Base-by-base conservation (phyloP, 257 asterid genomes). In the Cordia subcordata region DNA sequence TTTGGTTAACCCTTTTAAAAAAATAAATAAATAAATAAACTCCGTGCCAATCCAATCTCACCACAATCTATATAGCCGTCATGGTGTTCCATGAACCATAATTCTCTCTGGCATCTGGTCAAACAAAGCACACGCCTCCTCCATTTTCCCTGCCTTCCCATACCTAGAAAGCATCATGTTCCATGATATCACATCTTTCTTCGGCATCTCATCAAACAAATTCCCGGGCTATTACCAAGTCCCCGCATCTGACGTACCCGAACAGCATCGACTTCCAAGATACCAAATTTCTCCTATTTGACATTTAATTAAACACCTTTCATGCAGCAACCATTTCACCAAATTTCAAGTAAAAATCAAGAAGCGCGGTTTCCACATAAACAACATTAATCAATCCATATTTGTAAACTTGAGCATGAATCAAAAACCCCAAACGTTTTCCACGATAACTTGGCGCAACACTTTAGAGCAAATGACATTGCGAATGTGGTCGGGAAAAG, bases 201-300 rank as follows among this genome's bases (percentile, higher is more conserved):
- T 68, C 0, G 97, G 93, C 90, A 86, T 90, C 55, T 82, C 90
- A 61, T 79, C 85, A 35, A 86, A 90, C 68, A 84, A 73, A 70
- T 61, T 60, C n/a, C n/a, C 65, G 82, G 1, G 90, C 97, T 84
- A 63, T 79, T 13, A 60, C 80, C 49, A 90, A 50, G 17, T 85
- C 78, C 46, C 88, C 90, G 5, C 57, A 58, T 63, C 72, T 90
- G 0, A 83, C 77, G 21, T 92, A 82, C 64, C 93, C 92, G 0
- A 83, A 78, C 8, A 92, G 60, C 65, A 92, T 54, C 33, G 93
- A 85, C 72, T 88, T 92, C 98, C 98, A 92, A 1, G 95, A 74
- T 5, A 89, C 95, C 37, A 89, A 77, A 62, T 84, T 86, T 68
- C 65, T 84, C 32, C 39, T 86, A 10, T 44, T 46, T 14, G 47